Evolutionary conservation across 2,329 filamentous ascomycete species (phyloP).

Genomic region (Fusarium mangiferae): DNA sequence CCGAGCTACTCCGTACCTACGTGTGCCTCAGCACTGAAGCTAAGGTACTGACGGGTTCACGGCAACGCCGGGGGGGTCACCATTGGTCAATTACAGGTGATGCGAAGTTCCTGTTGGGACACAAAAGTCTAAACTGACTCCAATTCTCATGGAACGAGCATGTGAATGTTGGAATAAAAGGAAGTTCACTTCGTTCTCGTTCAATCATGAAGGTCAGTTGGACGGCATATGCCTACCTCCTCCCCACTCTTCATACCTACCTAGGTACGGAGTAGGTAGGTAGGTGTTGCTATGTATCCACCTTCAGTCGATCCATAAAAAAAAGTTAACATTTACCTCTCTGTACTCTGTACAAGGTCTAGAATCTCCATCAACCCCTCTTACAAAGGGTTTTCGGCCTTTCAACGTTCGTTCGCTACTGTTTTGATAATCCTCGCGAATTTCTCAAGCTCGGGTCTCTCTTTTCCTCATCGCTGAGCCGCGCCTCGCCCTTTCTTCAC

Average conservation of each 20-base stretch:
- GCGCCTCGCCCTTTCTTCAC: constrained; percentile 3
- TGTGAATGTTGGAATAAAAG: background rate
- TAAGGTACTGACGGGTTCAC: background rate
- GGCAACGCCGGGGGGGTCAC: background rate
- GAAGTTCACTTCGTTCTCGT: background rate
- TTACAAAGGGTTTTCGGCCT: background rate
- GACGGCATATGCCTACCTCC: background rate
- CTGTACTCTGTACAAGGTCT: background rate
- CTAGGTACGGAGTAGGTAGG: too few relatives aligned
- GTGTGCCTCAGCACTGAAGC: background rate
- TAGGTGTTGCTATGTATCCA: background rate
- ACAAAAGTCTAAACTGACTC: background rate
- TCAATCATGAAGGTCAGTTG: background rate
- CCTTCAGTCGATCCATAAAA: constrained; percentile 11
- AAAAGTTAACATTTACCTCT: constrained; percentile 24
- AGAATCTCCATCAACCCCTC: constrained; percentile 12
- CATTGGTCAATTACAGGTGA: background rate
- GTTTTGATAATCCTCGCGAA: background rate
- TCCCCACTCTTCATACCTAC: background rate
- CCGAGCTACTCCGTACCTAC: background rate
- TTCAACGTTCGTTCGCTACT: background rate
- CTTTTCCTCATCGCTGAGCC: background rate
- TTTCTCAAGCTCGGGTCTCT: background rate
- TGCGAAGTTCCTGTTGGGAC: background rate
- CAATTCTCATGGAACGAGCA: background rate